A percentile compares a stretch with the other conserved stretches of the same genome.
Conservation (phyloP, 2,329 filamentous ascomycete genomes). For the Lecanoromycetidae sp. region DNA sequence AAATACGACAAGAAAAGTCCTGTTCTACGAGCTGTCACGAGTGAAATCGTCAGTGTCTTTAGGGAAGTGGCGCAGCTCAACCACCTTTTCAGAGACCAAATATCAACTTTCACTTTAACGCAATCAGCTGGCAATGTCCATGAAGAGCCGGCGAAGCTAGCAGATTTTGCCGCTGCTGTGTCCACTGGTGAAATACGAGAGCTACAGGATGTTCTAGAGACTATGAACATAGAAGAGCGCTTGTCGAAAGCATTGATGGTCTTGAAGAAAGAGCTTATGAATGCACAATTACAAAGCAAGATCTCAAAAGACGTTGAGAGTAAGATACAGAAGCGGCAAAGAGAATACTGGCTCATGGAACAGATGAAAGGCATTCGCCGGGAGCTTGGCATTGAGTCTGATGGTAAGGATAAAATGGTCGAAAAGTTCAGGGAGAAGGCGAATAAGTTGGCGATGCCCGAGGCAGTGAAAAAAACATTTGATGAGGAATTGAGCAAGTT, state of each 20-base stretch:
- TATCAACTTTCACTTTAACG: constrained; percentile 92
- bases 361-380: constrained; percentile 98
- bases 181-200: constrained; percentile 88
- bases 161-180: constrained; percentile 93
- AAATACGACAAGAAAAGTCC: constrained; percentile 81
- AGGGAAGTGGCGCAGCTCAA: constrained; percentile 94
- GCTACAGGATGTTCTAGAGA: constrained; percentile 79
- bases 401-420: constrained; percentile 95
- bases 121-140: constrained; percentile 91
- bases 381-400: constrained; percentile 90
- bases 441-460: constrained; percentile 87
- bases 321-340: constrained; percentile 93
- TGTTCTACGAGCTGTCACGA: constrained; percentile 81
- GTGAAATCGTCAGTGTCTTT: constrained; percentile 97
- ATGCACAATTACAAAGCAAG: constrained; percentile 90
- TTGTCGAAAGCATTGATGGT: constrained; percentile 85
- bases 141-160: constrained; percentile 85
- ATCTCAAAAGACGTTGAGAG: constrained; percentile 96
- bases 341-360: constrained; percentile 98
- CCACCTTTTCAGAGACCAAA: constrained; percentile 89
- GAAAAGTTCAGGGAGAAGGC: constrained; percentile 97
- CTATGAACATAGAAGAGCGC: constrained; percentile 81
- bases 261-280: constrained; percentile 97
- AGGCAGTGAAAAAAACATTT: constrained; percentile 92
- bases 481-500: constrained; percentile 98